These are phyloP conservation scores for Coprinellus micaceus DNA, from an alignment of 768 basidiomycete species.

Conservation along the genomic window DNA sequence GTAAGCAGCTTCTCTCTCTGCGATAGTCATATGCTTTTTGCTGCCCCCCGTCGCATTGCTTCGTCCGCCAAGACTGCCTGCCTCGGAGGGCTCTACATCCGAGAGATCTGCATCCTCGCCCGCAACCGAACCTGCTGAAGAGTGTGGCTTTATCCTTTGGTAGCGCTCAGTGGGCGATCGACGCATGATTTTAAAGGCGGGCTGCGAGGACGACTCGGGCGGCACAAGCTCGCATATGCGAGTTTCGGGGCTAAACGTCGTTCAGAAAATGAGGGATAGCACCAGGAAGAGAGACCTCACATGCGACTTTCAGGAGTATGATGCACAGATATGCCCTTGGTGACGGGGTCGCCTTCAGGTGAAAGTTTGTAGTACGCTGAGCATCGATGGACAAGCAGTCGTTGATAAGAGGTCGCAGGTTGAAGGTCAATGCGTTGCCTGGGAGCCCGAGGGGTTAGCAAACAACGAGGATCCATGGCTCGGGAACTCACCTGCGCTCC, in stretches of 20 bases:
- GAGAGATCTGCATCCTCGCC: constrained; percentile 77
- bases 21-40: constrained; percentile 75
- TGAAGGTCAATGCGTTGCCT: constrained; percentile 65
- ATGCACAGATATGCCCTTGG: constrained; percentile 60
- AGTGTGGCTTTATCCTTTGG: constrained; percentile 48
- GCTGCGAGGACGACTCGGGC: constrained; percentile 61
- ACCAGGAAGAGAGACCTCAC: constrained; percentile 42
- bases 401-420: constrained; percentile 77
- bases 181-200: constrained; percentile 88
- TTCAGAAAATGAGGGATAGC: constrained; percentile 8
- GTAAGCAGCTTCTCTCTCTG: constrained; percentile 87
- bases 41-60: constrained; percentile 60
- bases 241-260: constrained; percentile 54
- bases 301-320: constrained; percentile 66
- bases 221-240: constrained; percentile 77
- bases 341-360: constrained; percentile 62
- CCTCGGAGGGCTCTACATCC: constrained; percentile 75
- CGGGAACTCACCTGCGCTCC: constrained; percentile 59
- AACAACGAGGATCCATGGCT: constrained; percentile 2
- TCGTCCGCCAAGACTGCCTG: constrained; percentile 70
- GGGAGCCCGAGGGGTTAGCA: constrained; percentile 19
- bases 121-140: constrained; percentile 68
- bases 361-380: constrained; percentile 74
- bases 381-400: constrained; percentile 82
- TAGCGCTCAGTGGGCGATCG: constrained; percentile 51